Conservation (phyloP, 2,329 filamentous ascomycete genomes). For the Mycosphaerella sp. region DNA sequence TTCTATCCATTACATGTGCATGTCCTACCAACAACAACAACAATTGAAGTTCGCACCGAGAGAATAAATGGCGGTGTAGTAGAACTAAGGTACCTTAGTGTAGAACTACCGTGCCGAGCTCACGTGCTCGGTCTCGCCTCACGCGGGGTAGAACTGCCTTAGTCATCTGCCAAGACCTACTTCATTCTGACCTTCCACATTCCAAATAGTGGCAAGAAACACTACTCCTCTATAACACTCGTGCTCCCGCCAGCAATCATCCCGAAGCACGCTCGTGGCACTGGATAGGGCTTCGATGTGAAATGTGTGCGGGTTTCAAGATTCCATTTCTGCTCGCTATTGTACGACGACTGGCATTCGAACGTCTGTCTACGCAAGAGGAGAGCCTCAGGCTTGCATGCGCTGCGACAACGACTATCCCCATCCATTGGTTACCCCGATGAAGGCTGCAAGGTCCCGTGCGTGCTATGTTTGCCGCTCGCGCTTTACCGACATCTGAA, state of each 20-base stretch:
- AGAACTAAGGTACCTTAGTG: no score
- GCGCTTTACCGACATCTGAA: not conserved
- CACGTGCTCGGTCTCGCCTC: no score
- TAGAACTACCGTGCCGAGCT: no score
- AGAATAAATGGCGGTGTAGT: no score
- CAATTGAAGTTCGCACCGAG: no score
- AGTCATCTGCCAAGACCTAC: no score
- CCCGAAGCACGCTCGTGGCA: not conserved
- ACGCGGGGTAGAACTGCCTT: no score
- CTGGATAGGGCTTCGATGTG: not conserved
- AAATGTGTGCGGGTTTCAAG: not conserved
- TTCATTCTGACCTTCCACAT: no score
- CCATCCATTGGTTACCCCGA: not conserved
- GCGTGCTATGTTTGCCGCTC: conserved; percentile 5
- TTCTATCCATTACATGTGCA: no score
- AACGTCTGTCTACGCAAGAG: no score
- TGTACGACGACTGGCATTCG: conserved; percentile 1
- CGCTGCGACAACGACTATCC: not conserved
- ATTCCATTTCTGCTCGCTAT: not conserved
- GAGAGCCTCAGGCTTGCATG: conserved; percentile 3
- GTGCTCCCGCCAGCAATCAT: not conserved
- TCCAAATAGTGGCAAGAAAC: not conserved
- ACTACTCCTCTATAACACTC: no score
- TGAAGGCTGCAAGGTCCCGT: conserved; percentile 7
- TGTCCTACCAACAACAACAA: no score